Evolutionary conservation across 345 rosid genomes (phyloP), one percentile per base, ranked within the genome.

Genomic region (Zanthoxylum bungeanum): DNA sequence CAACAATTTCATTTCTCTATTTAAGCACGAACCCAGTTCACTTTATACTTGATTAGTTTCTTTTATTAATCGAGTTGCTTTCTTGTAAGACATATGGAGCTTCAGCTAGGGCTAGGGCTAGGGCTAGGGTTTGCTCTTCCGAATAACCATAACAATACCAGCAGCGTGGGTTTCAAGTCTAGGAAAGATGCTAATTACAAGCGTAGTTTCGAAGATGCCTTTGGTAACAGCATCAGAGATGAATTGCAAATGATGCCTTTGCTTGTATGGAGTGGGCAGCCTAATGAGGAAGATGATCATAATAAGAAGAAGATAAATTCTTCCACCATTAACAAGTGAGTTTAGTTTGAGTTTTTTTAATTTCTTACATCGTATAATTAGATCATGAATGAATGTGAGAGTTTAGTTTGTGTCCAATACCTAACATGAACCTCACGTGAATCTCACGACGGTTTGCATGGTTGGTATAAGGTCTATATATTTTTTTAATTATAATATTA

Each of bases 241-340:
- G 68, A 71, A 5, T 56, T 73, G 16, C 66, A 31, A 49, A 47
- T 64, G 7, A 50, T 60, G 72, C 71, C 75, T 67, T 70, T 73
- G 68, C 70, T 81, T 75, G 39, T 75, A 21, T 82, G 86, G 85
- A 85, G 73, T 74, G 85, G 81, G 19, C 87, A 79, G 55, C 85
- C 93, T 40, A 76, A 85, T 63, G 85, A 88, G 36, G 90, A 80
- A 40, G 93, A 82, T 63, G 85, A 82, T 63, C 83, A 82, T 76
- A 75, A 52, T 34, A 12, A 72, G 31, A 73, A 58, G 73, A 73
- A 70, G 30, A 72, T 1, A 25, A 60, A 30, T 19, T 80, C 82
- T 70, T 80, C 81, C 58, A 24, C 63, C 50, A 74, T 62, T 51
- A 59, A 68, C 69, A 75, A 80, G 90, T 86, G 56, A 84, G 90